Conservation (phyloP, 257 asterid species). For the Solanum pinnatisectum region DNA sequence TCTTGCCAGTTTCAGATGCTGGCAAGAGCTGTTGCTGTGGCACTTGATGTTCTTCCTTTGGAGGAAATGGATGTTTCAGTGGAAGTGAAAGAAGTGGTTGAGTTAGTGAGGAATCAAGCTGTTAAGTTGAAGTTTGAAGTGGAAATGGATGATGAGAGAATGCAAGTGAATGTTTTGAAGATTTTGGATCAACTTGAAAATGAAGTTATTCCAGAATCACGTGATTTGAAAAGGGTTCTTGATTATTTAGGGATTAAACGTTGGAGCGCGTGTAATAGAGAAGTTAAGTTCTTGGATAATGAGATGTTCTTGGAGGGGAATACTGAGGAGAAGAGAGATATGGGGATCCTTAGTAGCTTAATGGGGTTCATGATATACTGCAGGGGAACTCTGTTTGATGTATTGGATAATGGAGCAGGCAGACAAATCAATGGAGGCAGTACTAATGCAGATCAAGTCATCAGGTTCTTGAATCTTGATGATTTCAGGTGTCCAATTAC, state of each 20-base stretch:
- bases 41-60: conserved; percentile 51
- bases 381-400: conserved; percentile 43
- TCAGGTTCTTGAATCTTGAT: conserved; percentile 37
- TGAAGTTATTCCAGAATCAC: conserved; percentile 36
- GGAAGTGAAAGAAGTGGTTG: conserved; percentile 52
- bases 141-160: conserved; percentile 30
- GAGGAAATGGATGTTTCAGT: conserved; percentile 13
- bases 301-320: conserved; percentile 30
- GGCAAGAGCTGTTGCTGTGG: conserved; percentile 35
- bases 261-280: conserved; percentile 54
- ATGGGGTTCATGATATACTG: conserved; percentile 51
- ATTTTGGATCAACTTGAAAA: conserved; percentile 22
- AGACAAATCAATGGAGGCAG: not conserved
- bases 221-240: conserved; percentile 39
- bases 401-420: not conserved
- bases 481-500: conserved; percentile 83
- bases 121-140: conserved; percentile 24
- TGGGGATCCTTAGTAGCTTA: conserved; percentile 30
- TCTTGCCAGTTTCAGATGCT: conserved; percentile 43
- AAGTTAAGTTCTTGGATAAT: conserved; percentile 43
- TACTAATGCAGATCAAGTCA: not conserved
- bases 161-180: conserved; percentile 14
- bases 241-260: conserved; percentile 39
- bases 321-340: conserved; percentile 27
- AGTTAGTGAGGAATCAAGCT: conserved; percentile 41